Conservation (phyloP, 495 filamentous ascomycete genomes). For the Penicillium waksmanii region DNA sequence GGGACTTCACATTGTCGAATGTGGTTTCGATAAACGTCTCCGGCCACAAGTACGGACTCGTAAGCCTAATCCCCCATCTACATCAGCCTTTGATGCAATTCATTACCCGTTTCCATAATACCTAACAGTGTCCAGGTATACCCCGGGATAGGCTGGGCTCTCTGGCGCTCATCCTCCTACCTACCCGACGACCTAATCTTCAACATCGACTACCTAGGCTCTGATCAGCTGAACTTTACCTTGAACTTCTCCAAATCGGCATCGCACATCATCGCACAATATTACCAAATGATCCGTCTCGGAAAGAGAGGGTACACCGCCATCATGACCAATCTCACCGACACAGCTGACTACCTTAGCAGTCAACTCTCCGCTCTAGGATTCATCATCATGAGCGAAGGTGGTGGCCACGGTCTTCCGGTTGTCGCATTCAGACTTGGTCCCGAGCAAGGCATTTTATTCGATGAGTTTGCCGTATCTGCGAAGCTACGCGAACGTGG, state of each 20-base stretch:
- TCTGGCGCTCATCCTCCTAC: conserved; percentile 79
- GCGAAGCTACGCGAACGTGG: conserved; percentile 77
- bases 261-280: conserved; percentile 88
- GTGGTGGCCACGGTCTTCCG: conserved; percentile 72
- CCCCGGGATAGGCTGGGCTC: conserved; percentile 87
- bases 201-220: conserved; percentile 95
- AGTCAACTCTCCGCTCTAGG: conserved; percentile 66
- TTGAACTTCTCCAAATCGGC: conserved; percentile 92
- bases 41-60: conserved; percentile 80
- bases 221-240: conserved; percentile 88
- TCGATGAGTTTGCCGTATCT: conserved; percentile 80
- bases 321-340: conserved; percentile 84
- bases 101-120: too few species aligned
- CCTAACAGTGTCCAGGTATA: conserved; percentile 52
- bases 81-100: neutral
- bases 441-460: conserved; percentile 57
- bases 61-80: neutral
- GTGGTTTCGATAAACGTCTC: conserved; percentile 93
- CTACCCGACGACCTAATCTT: conserved; percentile 88
- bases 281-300: conserved; percentile 90
- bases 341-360: conserved; percentile 77
- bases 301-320: conserved; percentile 82
- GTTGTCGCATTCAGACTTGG: conserved; percentile 81
- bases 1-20: conserved; percentile 83
- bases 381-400: conserved; percentile 82